phyloP scores from a whole-genome alignment of 169 alveolate genomes.

The Cryptosporidium sp. region DNA sequence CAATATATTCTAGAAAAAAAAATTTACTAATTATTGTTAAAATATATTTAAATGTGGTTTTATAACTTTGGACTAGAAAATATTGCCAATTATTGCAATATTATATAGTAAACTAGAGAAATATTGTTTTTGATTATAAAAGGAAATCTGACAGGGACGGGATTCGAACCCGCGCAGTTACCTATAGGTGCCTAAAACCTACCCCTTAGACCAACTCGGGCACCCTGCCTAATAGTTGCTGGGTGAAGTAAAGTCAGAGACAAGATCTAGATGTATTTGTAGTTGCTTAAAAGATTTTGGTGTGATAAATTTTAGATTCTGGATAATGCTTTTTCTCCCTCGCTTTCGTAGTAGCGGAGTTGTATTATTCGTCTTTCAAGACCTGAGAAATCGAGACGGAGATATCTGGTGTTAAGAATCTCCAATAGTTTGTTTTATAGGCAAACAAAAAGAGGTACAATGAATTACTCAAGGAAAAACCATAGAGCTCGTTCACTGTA shows the following conservation, averaged over 20 bases:
- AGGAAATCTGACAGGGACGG: constrained; percentile 76
- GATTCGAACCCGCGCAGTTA: constrained; percentile 78
- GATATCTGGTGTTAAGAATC: constrained; percentile 30
- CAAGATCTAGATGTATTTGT: background rate
- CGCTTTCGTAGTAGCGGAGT: background rate
- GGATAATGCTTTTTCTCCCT: too few relatives aligned
- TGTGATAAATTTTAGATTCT: too few relatives aligned
- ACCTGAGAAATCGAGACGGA: constrained; percentile 4
- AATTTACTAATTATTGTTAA: too few relatives aligned
- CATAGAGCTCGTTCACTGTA: constrained; percentile 13
- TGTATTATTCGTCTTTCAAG: background rate
- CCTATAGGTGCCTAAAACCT: constrained; percentile 78
- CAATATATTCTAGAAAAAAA: too few relatives aligned
- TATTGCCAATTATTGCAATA: too few relatives aligned
- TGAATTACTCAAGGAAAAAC: constrained; percentile 34
- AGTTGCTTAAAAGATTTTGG: background rate
- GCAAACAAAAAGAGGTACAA: constrained; percentile 30
- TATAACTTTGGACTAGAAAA: too few relatives aligned
- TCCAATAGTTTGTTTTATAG: constrained; percentile 41
- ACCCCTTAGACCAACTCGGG: constrained; percentile 78
- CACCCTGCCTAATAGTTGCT: constrained; percentile 72
- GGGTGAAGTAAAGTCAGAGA: background rate
- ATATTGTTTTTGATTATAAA: constrained; percentile 1
- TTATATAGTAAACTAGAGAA: too few relatives aligned
- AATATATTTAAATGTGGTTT: too few relatives aligned